Conservation (phyloP, 495 filamentous ascomycete species). For the Penicillium soppii region DNA sequence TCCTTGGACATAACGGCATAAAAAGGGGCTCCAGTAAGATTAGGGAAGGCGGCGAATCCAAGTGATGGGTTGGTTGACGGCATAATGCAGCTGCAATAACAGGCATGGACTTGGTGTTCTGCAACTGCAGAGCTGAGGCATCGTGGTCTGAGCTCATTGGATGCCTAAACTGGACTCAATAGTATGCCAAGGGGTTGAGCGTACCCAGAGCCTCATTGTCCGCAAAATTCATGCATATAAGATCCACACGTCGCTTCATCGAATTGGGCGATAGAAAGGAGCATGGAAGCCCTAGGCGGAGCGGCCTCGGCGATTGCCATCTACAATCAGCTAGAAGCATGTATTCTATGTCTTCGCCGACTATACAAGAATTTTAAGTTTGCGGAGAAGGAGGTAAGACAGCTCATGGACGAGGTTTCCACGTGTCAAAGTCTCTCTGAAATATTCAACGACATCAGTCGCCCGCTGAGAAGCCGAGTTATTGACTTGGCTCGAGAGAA, state of each 20-base stretch:
- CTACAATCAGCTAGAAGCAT: slow-evolving; percentile 2
- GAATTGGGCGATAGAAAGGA: neutral
- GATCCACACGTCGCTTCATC: too few species aligned
- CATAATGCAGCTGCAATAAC: neutral
- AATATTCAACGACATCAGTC: neutral
- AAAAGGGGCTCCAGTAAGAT: too few species aligned
- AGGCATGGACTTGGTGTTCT: neutral
- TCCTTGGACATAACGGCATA: too few species aligned
- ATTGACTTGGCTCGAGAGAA: neutral
- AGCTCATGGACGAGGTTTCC: neutral
- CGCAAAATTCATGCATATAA: neutral
- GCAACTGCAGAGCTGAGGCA: neutral
- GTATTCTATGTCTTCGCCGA: neutral
- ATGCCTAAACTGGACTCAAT: too few species aligned
- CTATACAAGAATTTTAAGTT: slow-evolving; percentile 2
- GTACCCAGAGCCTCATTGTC: neutral
- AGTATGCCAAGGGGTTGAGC: neutral
- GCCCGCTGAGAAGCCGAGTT: neutral
- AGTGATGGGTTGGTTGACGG: too few species aligned
- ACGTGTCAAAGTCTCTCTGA: neutral
- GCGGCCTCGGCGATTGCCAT: neutral
- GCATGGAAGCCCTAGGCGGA: neutral
- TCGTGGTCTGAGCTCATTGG: slow-evolving; percentile 2
- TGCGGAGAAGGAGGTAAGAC: neutral
- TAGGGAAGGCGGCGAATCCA: too few species aligned